Evolutionary conservation across 108 stramenopile species (phyloP), one percentile per base, ranked within the genome.

Genomic region (Parmales sp.): DNA sequence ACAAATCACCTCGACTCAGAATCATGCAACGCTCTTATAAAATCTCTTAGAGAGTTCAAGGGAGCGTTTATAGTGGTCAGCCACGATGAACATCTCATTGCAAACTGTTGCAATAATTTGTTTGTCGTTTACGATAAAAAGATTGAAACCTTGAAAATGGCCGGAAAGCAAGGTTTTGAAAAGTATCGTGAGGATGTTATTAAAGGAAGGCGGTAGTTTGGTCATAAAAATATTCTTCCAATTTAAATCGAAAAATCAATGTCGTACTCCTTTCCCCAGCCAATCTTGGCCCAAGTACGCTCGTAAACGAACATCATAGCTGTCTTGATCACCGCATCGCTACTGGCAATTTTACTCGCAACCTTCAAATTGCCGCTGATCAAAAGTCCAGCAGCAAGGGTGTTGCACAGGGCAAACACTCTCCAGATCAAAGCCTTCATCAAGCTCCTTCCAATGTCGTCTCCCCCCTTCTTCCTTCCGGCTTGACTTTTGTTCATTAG

Each of bases 391-490:
- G 91, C 86, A 44, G 89, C 81, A 51, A 94, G 73, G 11, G 95
- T 95, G 81, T 95, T 96, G 77, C 74, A 72, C 72, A 94, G 83
- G 18, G 95, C 95, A 78, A 96, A 94, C 25, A 92, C 65, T 11
- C 95, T 79, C 95, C 93, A 96, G 64, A 93, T 80, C 51, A 96
- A 63, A 7, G 95, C 93, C 82, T 96, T 96, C 45, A 83, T 84
- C 64, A 95, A 66, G 31, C 85, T 88, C 18, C 95, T 77, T 60
- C 85, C 76, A 22, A 83, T 78, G 51, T 73, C 84, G 76, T 96
- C 95, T 26, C 78, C 73, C 11, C 89, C 89, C 68, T 70, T 44
- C 67, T 76, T 74, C 20, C 92, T 80, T 60, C 90, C 92, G 26
- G 85, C 90, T 60, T 83, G 80, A 41, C 70, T 72, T 79, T 90